phyloP scores from a whole-genome alignment of 2,329 filamentous ascomycete species.

The Penicillium sp. region DNA sequence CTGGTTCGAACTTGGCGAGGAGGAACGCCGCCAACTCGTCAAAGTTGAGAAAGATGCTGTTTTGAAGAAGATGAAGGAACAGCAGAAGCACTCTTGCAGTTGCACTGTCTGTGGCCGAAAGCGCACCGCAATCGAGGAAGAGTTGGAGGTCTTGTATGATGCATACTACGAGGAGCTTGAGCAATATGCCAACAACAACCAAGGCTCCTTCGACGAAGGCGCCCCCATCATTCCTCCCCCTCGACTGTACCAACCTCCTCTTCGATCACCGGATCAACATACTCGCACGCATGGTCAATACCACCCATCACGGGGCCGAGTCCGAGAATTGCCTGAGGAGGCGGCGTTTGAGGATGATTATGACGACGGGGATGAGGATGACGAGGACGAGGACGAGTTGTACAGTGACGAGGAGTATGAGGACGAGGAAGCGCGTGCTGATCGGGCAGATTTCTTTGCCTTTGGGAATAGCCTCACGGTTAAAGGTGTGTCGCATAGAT shows the following conservation, averaged over 20 bases:
- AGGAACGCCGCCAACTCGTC: conserved; percentile 90
- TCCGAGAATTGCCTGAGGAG: conserved; percentile 61
- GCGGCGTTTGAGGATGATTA: conserved; percentile 58
- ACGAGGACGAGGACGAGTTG: conserved; percentile 70
- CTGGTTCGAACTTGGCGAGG: conserved; percentile 91
- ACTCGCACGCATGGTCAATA: conserved; percentile 58
- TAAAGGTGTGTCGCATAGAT: conserved; percentile 61
- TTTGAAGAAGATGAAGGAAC: conserved; percentile 98
- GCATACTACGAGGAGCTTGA: conserved; percentile 98
- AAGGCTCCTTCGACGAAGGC: conserved; percentile 61
- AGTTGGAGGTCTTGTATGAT: conserved; percentile 95
- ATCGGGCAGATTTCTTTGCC: conserved; percentile 82
- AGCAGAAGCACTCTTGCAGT: conserved; percentile 98
- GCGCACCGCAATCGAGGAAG: conserved; percentile 94
- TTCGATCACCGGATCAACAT: conserved; percentile 59
- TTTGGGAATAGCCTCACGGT: conserved; percentile 98
- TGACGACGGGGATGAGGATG: conserved; percentile 63
- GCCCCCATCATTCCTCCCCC: conserved; percentile 70
- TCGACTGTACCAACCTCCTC: conserved; percentile 61
- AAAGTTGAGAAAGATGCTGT: conserved; percentile 99
- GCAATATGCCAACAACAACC: conserved; percentile 88
- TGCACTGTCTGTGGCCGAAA: conserved; percentile 97
- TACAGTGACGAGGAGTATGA: conserved; percentile 67
- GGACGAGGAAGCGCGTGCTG: conserved; percentile 64
- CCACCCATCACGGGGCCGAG: conserved; percentile 73